These are phyloP conservation scores for Epichloe bromicola DNA, from an alignment of 2,329 filamentous ascomycete genomes.

Conservation along the genomic window DNA sequence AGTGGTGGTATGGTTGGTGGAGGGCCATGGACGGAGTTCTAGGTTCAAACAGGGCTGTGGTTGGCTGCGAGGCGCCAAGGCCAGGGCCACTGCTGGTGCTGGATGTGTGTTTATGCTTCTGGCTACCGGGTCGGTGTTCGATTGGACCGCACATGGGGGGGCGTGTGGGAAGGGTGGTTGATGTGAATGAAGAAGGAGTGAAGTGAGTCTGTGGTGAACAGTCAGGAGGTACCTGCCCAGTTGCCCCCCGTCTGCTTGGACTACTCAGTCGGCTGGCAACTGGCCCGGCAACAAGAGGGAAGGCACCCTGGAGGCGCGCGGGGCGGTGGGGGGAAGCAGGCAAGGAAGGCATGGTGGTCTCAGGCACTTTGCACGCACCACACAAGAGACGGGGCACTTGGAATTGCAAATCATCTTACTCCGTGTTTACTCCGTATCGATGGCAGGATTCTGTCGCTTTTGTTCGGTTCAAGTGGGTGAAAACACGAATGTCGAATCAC, in stretches of 20 bases:
- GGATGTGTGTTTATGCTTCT: conserved; percentile 7
- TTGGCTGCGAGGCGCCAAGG: conserved; percentile 9
- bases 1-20: conserved; percentile 8
- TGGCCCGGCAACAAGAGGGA: conserved; percentile 1
- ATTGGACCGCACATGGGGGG: conserved; percentile 5
- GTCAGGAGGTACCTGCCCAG: background rate
- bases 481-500: background rate
- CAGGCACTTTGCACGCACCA: background rate
- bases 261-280: conserved; percentile 1
- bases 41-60: conserved; percentile 11
- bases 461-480: background rate
- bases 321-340: background rate
- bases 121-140: conserved; percentile 5
- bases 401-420: background rate
- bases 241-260: background rate
- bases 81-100: conserved; percentile 9
- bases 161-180: background rate
- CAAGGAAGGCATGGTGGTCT: background rate
- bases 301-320: conserved; percentile 2
- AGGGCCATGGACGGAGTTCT: conserved; percentile 10
- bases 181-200: conserved; percentile 6
- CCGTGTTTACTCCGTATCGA: background rate
- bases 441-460: background rate
- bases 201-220: conserved; percentile 5
- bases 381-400: background rate